phyloP scores from a whole-genome alignment of 78 protist species.

The Dictyostelium firmibasis region DNA sequence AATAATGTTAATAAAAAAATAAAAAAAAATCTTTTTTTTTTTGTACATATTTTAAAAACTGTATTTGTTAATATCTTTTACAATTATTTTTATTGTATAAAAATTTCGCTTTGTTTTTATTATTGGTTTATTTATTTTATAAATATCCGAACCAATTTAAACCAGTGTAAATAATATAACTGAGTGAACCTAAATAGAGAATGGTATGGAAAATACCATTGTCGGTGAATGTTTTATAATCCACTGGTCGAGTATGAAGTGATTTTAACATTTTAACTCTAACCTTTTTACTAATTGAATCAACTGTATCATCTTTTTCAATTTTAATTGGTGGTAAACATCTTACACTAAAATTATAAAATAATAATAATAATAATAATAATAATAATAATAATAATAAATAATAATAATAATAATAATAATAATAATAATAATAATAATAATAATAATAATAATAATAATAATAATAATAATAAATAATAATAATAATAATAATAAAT shows the following conservation, averaged over 20 bases:
- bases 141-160: not conserved
- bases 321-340: slow-evolving; percentile 37
- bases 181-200: not conserved
- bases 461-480: not conserved
- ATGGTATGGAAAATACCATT: not conserved
- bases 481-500: no score
- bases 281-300: not conserved
- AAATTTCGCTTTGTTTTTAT: not conserved
- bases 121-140: not conserved
- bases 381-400: no score
- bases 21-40: no score
- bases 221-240: not conserved
- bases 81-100: not conserved
- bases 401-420: not conserved
- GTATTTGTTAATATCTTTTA: not conserved
- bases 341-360: slow-evolving; percentile 29
- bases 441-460: not conserved
- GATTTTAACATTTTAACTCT: slow-evolving; percentile 20
- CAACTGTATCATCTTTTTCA: slow-evolving; percentile 2
- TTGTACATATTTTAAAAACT: not conserved
- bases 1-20: no score
- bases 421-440: no score
- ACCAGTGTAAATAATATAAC: not conserved
- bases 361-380: not conserved
- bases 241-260: not conserved